phyloP scores from a whole-genome alignment of 108 stramenopile species.

The Licmophora abbreviata region DNA sequence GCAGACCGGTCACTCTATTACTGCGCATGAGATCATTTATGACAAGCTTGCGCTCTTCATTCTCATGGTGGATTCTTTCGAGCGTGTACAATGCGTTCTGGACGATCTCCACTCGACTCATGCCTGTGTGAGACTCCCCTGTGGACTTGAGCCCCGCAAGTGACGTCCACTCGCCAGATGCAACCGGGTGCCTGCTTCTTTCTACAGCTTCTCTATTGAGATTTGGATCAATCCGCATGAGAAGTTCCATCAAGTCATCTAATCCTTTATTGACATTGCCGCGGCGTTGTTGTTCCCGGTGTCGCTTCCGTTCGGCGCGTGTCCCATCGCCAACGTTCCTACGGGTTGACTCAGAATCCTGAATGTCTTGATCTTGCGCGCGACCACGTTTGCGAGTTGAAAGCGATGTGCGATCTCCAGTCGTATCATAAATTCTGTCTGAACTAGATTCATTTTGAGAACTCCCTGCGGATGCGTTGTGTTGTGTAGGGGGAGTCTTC shows the following conservation, averaged over 20 bases:
- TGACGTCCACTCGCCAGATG: not conserved
- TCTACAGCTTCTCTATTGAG: conserved; percentile 36
- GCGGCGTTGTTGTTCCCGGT: conserved; percentile 72
- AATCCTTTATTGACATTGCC: conserved; percentile 74
- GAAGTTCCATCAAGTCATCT: conserved; percentile 49
- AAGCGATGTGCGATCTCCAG: too few relatives aligned
- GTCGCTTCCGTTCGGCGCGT: conserved; percentile 74
- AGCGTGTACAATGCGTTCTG: conserved; percentile 44
- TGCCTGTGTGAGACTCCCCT: too few relatives aligned
- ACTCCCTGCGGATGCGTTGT: too few relatives aligned
- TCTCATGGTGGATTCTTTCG: conserved; percentile 25
- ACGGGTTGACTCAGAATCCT: too few relatives aligned
- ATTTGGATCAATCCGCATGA: conserved; percentile 56
- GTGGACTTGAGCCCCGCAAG: not conserved
- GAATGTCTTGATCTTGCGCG: too few relatives aligned
- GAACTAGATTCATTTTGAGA: too few relatives aligned
- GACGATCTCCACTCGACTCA: conserved; percentile 73
- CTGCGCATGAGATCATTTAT: conserved; percentile 37
- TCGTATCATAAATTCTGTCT: too few relatives aligned
- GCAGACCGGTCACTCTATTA: conserved; percentile 12
- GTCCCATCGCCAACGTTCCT: too few relatives aligned
- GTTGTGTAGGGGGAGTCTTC: too few relatives aligned
- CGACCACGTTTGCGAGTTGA: too few relatives aligned
- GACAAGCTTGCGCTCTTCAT: conserved; percentile 29
- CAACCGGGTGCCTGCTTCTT: not conserved